Evolutionary conservation across 2,329 filamentous ascomycete genomes (phyloP).

Genomic region (Clonostachys rosea): DNA sequence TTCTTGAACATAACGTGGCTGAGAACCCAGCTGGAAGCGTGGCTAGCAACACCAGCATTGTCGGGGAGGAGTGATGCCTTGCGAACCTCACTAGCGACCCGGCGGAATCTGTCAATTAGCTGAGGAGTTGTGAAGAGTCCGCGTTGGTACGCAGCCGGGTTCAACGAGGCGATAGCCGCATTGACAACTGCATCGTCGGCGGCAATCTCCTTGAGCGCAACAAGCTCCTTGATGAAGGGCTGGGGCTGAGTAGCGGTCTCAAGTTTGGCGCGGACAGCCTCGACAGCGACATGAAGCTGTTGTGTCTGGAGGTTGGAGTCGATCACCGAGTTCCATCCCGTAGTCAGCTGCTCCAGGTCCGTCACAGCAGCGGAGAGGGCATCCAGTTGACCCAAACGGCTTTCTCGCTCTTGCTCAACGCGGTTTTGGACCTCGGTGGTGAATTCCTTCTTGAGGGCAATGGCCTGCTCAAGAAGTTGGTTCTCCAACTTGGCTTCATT

Average conservation of each 20-base stretch:
- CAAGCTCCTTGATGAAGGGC: slow-evolving; percentile 88
- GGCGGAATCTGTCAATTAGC: slow-evolving; percentile 92
- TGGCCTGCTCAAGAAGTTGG: slow-evolving; percentile 82
- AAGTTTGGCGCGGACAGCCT: slow-evolving; percentile 82
- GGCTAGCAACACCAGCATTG: slow-evolving; percentile 89
- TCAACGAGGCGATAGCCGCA: slow-evolving; percentile 94
- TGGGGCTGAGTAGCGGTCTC: slow-evolving; percentile 66
- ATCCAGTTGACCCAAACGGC: slow-evolving; percentile 79
- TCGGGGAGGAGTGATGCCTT: slow-evolving; percentile 92
- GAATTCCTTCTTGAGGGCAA: slow-evolving; percentile 83
- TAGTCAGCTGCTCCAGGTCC: slow-evolving; percentile 82
- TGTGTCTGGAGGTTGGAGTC: slow-evolving; percentile 90
- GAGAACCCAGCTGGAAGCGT: slow-evolving; percentile 83
- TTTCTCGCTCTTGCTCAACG: slow-evolving; percentile 84
- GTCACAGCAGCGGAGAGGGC: slow-evolving; percentile 73
- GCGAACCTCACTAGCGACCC: slow-evolving; percentile 85
- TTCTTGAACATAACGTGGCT: slow-evolving; percentile 98
- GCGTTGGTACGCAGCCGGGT: slow-evolving; percentile 87
- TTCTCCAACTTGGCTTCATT: slow-evolving; percentile 82
- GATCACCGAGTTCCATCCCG: slow-evolving; percentile 85
- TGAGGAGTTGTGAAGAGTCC: slow-evolving; percentile 80
- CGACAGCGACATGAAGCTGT: slow-evolving; percentile 92
- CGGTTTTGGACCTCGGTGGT: slow-evolving; percentile 70
- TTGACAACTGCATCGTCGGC: slow-evolving; percentile 80
- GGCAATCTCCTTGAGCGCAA: slow-evolving; percentile 90